These are phyloP conservation scores for Salix suchowensis DNA, from an alignment of 345 rosid species.

Conservation along the genomic window DNA sequence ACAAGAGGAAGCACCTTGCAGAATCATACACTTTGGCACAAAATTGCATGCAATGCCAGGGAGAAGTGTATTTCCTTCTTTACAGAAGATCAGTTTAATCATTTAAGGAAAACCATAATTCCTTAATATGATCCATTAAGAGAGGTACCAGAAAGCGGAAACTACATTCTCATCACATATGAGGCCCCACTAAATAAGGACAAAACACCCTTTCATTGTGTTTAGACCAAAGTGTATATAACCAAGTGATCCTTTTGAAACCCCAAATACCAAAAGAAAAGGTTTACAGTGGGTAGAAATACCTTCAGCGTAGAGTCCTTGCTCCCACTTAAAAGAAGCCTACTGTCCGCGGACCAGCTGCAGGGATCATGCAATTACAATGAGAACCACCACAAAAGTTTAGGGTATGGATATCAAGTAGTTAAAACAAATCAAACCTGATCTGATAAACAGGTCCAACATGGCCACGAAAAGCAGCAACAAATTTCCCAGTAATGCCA, in stretches of 20 bases:
- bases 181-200: too few species aligned
- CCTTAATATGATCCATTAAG: too few species aligned
- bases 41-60: too few species aligned
- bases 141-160: neutral
- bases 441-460: conserved; percentile 94
- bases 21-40: too few species aligned
- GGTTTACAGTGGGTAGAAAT: neutral
- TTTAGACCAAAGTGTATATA: too few species aligned
- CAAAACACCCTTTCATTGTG: too few species aligned
- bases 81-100: too few species aligned
- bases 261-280: neutral
- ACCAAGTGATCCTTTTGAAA: neutral
- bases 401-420: neutral
- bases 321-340: conserved; percentile 93
- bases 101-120: too few species aligned
- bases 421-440: conserved; percentile 41
- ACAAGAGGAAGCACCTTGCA: too few species aligned
- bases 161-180: neutral
- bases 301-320: conserved; percentile 97
- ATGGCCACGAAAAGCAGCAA: conserved; percentile 85
- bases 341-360: conserved; percentile 99
- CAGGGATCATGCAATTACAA: conserved; percentile 7
- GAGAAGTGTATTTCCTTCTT: too few species aligned
- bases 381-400: conserved; percentile 3
- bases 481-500: conserved; percentile 77